Evolutionary conservation across 2,329 filamentous ascomycete species (phyloP), one percentile per base, ranked within the genome.

Genomic region (Metarhizium album): DNA sequence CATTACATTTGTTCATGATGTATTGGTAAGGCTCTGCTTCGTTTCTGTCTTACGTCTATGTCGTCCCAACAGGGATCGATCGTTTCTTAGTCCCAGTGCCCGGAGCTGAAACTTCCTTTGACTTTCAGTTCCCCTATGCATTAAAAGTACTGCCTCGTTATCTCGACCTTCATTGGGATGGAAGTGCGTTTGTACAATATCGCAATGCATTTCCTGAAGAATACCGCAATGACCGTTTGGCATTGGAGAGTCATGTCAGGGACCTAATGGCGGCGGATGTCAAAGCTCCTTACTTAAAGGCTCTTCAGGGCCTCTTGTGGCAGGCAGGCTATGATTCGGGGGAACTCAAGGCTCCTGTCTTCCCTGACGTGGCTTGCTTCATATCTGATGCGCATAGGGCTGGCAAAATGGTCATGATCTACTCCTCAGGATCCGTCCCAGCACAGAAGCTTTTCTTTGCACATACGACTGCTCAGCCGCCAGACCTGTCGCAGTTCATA

Each of bases 1-100:
- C 59, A 89, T 90, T 65, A 87, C 84, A 59, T 90, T 90, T 68
- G 87, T 90, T 68, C 87, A 87, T 70, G 84, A 90, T 66, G 80
- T 87, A 57, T 73, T 90, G 71, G 87, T 90, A 80, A 79, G 85
- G 71, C 52, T 53, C 51, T 55, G 38, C 47, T 38, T 46, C 50
- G 45, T 48, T 51, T 18, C 54, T 52, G 33, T 35, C 27, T 48
- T 51, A 45, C 46, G 23, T 45, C 45, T 31, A 42, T 52, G n/a
- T 42, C 51, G 50, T 43, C 47, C 18, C 16, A 16, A 16, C 18
- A n/a, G 6, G 16, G 29, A 51, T 24, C 40, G 8, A 22, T 3
- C 20, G 20, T 13, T 20, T 2, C 13, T 18, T 5, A 42, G 40
- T 22, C 3, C n/a, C 8, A 43, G 57, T 48, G n/a, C 48, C 56